Percentiles rank a stretch among this genome's conserved stretches.
These are phyloP conservation scores for Magnolia changhungtana DNA, from an alignment of 164 flowering plant genomes.

Conservation along the genomic window DNA sequence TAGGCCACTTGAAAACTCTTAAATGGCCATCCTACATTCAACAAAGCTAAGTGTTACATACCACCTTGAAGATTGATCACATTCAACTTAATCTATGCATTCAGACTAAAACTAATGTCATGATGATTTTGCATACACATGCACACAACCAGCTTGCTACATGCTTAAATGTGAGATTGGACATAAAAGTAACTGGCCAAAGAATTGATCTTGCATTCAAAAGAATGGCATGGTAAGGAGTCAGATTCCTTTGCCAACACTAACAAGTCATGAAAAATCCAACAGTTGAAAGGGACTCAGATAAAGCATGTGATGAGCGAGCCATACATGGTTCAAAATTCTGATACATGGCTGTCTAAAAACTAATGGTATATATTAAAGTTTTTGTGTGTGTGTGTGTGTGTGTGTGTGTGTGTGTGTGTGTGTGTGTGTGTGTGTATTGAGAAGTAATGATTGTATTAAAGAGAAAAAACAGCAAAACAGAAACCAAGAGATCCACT, in stretches of 20 bases:
- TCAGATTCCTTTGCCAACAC: background rate
- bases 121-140: background rate
- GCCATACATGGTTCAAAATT: too few species aligned
- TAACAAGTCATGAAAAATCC: background rate
- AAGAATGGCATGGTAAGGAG: background rate
- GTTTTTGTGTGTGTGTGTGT: too few species aligned
- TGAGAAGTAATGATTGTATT: too few species aligned
- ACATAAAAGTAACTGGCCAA: background rate
- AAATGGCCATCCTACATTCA: slow-evolving; percentile 90
- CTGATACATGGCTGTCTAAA: too few species aligned
- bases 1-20: slow-evolving; percentile 92
- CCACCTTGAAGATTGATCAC: background rate
- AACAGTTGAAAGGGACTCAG: background rate
- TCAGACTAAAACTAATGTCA: background rate
- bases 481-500: too few species aligned
- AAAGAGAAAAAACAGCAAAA: too few species aligned
- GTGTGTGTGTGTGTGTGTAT: too few species aligned
- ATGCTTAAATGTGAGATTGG: background rate
- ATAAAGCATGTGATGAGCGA: background rate
- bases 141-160: background rate
- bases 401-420: too few species aligned
- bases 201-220: background rate
- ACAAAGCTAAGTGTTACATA: slow-evolving; percentile 31
- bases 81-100: slow-evolving; percentile 1
- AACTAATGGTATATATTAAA: too few species aligned